These are phyloP conservation scores for Linum tenue DNA, from an alignment of 345 rosid genomes.

Conservation along the genomic window DNA sequence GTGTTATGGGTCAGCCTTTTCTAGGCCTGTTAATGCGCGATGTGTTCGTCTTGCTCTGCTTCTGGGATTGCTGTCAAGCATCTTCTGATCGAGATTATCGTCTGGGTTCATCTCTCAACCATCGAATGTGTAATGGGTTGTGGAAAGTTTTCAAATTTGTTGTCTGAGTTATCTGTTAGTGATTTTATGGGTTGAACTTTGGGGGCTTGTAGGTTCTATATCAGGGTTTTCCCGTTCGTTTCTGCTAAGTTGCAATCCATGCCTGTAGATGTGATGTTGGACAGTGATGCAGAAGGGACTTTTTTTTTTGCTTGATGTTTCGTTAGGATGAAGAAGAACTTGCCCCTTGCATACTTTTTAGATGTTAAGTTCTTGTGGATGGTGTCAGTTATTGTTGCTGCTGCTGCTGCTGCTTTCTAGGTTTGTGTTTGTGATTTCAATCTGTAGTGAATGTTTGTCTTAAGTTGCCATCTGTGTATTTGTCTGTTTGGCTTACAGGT, in stretches of 20 bases:
- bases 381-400: too few species aligned
- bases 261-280: neutral
- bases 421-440: neutral
- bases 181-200: neutral
- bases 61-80: neutral
- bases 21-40: neutral
- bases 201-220: neutral
- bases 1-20: neutral
- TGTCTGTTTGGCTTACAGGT: slow-evolving; percentile 15
- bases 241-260: neutral
- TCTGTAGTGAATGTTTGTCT: neutral
- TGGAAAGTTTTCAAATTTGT: neutral
- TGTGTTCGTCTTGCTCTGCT: neutral
- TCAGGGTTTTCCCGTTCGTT: neutral
- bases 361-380: too few species aligned
- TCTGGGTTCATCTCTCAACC: neutral
- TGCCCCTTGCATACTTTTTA: too few species aligned
- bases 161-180: neutral
- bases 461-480: slow-evolving; percentile 11
- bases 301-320: neutral
- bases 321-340: neutral
- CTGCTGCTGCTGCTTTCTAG: neutral
- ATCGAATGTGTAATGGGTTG: neutral
- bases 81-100: neutral
- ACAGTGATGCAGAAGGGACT: neutral